Conservation (phyloP, 1,139 yeast genomes). For the Yamadazyma oceani region DNA sequence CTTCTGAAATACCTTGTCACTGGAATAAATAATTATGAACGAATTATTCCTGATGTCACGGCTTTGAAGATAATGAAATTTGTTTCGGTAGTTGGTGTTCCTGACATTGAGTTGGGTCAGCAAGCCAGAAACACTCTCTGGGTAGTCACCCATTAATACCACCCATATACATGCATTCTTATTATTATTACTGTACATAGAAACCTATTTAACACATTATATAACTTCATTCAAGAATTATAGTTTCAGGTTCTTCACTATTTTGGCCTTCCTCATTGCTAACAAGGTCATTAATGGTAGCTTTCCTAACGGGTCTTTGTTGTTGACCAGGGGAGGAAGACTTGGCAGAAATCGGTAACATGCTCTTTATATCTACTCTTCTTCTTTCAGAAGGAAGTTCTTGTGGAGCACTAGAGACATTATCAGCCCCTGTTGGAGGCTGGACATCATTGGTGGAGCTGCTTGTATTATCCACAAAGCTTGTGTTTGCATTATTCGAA, state of each 20-base stretch:
- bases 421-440: conserved; percentile 3
- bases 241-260: neutral
- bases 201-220: neutral
- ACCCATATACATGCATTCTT: neutral
- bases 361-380: conserved; percentile 13
- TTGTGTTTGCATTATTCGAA: neutral
- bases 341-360: conserved; percentile 13
- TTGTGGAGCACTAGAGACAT: conserved; percentile 6
- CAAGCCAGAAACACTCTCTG: conserved; percentile 34
- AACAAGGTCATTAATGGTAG: conserved; percentile 35
- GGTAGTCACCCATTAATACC: conserved; percentile 19
- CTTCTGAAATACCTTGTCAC: conserved; percentile 26
- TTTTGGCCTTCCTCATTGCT: conserved; percentile 12
- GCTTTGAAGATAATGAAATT: conserved; percentile 31
- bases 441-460: neutral
- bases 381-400: conserved; percentile 10
- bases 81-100: conserved; percentile 27
- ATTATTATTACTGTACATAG: conserved; percentile 2
- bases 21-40: conserved; percentile 35
- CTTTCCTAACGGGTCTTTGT: conserved; percentile 26
- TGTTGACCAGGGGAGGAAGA: conserved; percentile 1
- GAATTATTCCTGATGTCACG: conserved; percentile 32
- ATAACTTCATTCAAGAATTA: neutral
- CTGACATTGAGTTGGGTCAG: conserved; percentile 20
- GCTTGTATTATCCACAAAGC: neutral